Conservation (phyloP, 768 basidiomycete species). For the Tephrocybe rancida region DNA sequence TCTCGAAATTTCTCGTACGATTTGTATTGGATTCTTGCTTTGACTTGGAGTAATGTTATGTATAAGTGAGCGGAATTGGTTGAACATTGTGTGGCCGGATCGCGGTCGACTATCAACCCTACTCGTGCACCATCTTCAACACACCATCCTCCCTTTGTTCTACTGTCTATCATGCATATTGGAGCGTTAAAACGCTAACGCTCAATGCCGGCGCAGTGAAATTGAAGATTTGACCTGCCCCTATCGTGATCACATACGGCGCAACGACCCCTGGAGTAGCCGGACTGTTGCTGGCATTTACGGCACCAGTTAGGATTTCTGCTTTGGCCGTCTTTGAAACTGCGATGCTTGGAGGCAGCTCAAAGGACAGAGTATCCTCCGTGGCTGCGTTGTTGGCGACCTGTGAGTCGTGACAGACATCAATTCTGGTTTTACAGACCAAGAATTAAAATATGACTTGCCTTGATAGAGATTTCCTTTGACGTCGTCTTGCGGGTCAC, state of each 20-base stretch:
- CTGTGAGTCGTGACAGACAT: not conserved
- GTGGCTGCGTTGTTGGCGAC: conserved; percentile 3
- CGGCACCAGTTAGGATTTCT: conserved; percentile 6
- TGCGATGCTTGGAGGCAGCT: not conserved
- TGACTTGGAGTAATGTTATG: not conserved
- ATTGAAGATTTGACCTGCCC: not conserved
- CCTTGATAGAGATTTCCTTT: conserved; percentile 5
- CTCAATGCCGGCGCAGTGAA: not conserved
- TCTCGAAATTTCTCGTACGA: not conserved
- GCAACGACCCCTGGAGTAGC: not conserved
- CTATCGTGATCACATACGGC: not conserved
- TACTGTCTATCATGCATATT: not conserved
- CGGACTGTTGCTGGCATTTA: not conserved
- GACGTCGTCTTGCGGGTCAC: not conserved
- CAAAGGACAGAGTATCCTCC: not conserved
- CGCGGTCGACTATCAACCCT: too few relatives aligned
- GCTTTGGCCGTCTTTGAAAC: not conserved
- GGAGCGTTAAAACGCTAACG: not conserved
- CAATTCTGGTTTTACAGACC: not conserved
- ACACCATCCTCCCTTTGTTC: not conserved
- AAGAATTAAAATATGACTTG: not conserved
- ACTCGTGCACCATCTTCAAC: not conserved
- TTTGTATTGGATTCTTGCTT: not conserved
- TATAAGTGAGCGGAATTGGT: not conserved
- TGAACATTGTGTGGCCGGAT: too few relatives aligned